Evolutionary conservation across 164 flowering plant genomes (phyloP), one percentile per base, ranked within the genome.

Genomic region (Litsea cubeba): DNA sequence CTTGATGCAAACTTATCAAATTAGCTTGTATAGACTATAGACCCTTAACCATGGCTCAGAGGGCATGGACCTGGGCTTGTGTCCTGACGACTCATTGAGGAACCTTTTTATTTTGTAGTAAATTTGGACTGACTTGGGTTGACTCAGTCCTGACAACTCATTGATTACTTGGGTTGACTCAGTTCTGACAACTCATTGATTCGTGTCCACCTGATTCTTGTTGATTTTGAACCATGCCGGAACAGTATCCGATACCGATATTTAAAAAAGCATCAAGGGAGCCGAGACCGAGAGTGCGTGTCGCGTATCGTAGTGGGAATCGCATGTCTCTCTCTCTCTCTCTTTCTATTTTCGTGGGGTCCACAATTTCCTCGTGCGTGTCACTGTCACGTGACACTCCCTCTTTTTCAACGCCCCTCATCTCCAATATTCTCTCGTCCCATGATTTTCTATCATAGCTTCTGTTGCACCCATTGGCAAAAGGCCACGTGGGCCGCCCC

Each of bases 301-400:
- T 20, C n/a, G 60, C 60, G 63, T 25, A 11, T 25, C 17, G 15
- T 35, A 71, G 74, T 71, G 74, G 75, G 75, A 72, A 63, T 72
- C 68, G 68, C 69, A 64, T n/a, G n/a, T n/a, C n/a, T 72, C 68
- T 23, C 66, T 35, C 18, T n/a, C 23, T 7, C n/a, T 58, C 28
- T 22, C 26, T 63, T 23, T 46, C 24, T 12, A 23, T 6, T 40
- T n/a, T 22, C 2, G 51, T 46, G 6, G 20, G 30, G 3, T 18
- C 35, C 49, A 20, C 26, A 5, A 11, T n/a, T n/a, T 66, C 49
- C 22, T 30, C 22, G 49, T 23, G 51, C 22, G 40, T 40, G 25
- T 35, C 58, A 18, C 68, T 46, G n/a, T 40, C 58, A 14, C 68
- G 12, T 62, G 65, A 23, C 49, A 66, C 69, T 17, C n/a, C 46